Evolutionary conservation across 495 filamentous ascomycete genomes (phyloP), one percentile per base, ranked within the genome.

Genomic region (Glarea lozoyensis): DNA sequence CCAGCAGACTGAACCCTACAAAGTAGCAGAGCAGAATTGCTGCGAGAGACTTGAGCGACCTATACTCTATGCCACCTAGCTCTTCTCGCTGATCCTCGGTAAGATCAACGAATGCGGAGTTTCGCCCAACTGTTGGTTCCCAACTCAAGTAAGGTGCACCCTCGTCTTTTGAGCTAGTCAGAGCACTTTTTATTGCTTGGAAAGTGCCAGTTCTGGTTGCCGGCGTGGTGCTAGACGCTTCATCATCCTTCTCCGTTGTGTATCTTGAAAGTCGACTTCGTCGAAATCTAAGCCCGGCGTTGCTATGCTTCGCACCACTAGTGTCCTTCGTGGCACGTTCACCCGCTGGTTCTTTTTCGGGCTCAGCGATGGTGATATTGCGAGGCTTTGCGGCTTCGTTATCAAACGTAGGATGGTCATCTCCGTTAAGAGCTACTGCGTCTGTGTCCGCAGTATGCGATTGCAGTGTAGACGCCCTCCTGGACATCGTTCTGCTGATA

Each of bases 1-100:
- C 87, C n/a, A 94, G 57, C 3, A 84, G 22, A 43, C 82, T 80
- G 49, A 92, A 88, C 12, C 75, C 69, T 45, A 82, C 67, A 54
- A 81, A 94, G 61, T 97, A 97, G 7, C 63, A 61, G 2, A 81
- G 76, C 37, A 95, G 66, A 19, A 94, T 78, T 32, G 84, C 61
- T 1, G 84, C 82, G 25, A 97, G 60, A 4, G 86, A 86, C 60
- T 95, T 95, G 32, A 96, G 63, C 0, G 88, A 82, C 6, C 90
- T 77, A 55, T 97, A 97, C 63, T 97, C 89, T 34, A 96, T 94
- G 10, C 89, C 89, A 2, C 89, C 89, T 10, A 97, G 68, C 56
- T 97, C 90, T 50, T 97, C 86, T 37, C 88, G 73, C 61, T 97
- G 89, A 45, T 86, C 86, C 58, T 93, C 84, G 0, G 81, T 86